Evolutionary conservation across 78 protist genomes (phyloP).

Genomic region (Dictyostelium capitatum): DNA sequence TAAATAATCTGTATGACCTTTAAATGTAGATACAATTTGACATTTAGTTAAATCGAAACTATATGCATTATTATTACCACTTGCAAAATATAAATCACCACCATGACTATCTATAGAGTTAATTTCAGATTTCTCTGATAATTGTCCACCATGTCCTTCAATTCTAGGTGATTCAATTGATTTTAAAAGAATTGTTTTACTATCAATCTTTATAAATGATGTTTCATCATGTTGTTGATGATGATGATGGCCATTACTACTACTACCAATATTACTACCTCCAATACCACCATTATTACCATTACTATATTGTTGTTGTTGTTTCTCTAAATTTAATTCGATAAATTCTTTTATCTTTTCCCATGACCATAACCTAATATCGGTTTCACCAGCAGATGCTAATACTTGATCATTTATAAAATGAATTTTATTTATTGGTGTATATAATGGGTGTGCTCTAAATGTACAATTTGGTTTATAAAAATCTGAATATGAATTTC

Average conservation of each 20-base stretch:
- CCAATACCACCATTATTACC: background rate
- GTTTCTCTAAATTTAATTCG: background rate
- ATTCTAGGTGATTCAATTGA: conserved; percentile 37
- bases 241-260: background rate
- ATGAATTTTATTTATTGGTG: conserved; percentile 43
- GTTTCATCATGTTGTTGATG: background rate
- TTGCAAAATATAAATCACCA: conserved; percentile 23
- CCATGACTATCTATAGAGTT: conserved; percentile 43
- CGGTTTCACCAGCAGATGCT: conserved; percentile 51
- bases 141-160: conserved; percentile 29
- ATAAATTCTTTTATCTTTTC: background rate
- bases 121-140: conserved; percentile 58
- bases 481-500: background rate
- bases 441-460: background rate
- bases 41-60: conserved; percentile 7
- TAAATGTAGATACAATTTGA: background rate
- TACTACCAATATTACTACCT: too few relatives aligned
- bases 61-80: conserved; percentile 62
- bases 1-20: conserved; percentile 56
- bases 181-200: background rate
- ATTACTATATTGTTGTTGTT: background rate
- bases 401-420: conserved; percentile 24
- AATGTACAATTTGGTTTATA: conserved; percentile 3
- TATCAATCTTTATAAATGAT: background rate
- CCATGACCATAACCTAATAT: conserved; percentile 56